Evolutionary conservation across 805 yeast genomes (phyloP).

Genomic region (Cyberlindnera xylosilytica): DNA sequence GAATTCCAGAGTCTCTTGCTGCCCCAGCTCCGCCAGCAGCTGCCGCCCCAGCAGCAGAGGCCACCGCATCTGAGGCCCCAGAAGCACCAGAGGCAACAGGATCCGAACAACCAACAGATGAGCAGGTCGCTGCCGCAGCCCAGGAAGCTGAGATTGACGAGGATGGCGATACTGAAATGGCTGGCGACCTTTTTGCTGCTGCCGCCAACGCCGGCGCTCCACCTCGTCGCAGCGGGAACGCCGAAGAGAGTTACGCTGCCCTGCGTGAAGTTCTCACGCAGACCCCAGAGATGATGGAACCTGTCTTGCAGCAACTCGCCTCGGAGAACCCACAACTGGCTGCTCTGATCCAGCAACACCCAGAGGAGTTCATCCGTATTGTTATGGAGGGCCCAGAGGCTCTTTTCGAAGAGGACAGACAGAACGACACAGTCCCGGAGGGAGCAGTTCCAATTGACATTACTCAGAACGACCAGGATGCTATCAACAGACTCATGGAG

Average conservation of each 20-base stretch:
- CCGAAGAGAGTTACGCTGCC: conserved; percentile 41
- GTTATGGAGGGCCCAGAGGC: conserved; percentile 44
- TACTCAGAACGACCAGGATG: conserved; percentile 80
- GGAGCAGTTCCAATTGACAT: conserved; percentile 53
- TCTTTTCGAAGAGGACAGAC: conserved; percentile 31
- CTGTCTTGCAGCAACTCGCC: conserved; percentile 77
- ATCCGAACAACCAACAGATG: conserved; percentile 2
- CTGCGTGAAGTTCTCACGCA: conserved; percentile 77
- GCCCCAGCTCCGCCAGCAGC: conserved; percentile 27
- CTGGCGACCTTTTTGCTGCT: conserved; percentile 29
- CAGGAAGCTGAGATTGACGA: conserved; percentile 15
- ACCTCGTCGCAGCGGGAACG: conserved; percentile 16
- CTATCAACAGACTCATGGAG: conserved; percentile 87
- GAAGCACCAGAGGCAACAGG: conserved; percentile 18
- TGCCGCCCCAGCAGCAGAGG: conserved; percentile 16
- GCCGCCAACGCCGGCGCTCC: conserved; percentile 29
- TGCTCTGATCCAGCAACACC: conserved; percentile 72
- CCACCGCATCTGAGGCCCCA: conserved; percentile 27
- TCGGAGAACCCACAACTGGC: conserved; percentile 83
- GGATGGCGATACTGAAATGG: conserved; percentile 30
- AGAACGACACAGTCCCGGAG: conserved; percentile 32
- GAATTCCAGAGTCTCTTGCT: conserved; percentile 64
- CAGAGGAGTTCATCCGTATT: conserved; percentile 83
- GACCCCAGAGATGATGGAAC: conserved; percentile 86
- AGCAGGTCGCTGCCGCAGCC: neutral